These are phyloP conservation scores for Podaxis pistillaris DNA, from an alignment of 768 basidiomycete genomes.

Conservation along the genomic window DNA sequence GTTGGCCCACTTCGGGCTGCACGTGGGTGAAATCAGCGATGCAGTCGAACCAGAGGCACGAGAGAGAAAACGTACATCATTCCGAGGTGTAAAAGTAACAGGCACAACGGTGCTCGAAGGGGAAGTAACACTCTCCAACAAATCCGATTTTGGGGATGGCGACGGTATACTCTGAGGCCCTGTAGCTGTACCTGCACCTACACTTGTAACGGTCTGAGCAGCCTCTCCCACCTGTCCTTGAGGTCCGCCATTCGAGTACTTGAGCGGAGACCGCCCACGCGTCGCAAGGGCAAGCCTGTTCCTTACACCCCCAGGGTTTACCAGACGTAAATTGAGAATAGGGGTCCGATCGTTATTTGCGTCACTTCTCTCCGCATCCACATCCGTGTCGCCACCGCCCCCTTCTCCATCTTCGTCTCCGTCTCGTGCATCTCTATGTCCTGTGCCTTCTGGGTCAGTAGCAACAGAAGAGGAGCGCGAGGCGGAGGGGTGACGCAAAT, in stretches of 20 bases:
- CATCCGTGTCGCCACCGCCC: constrained; percentile 5
- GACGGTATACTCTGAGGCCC: neutral
- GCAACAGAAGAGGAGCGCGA: constrained; percentile 16
- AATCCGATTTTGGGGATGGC: neutral
- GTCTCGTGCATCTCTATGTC: neutral
- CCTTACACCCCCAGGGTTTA: constrained; percentile 18
- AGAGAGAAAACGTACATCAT: neutral
- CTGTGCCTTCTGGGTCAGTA: neutral
- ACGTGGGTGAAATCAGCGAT: neutral
- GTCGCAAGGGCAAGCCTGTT: neutral
- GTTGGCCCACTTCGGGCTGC: neutral
- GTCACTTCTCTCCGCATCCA: neutral
- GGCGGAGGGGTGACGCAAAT: constrained; percentile 15
- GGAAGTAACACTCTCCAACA: neutral
- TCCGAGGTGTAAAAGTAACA: neutral
- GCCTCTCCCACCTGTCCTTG: neutral
- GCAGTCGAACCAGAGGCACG: neutral
- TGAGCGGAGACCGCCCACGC: constrained; percentile 8
- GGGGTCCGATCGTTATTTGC: constrained; percentile 5
- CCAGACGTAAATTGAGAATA: constrained; percentile 26
- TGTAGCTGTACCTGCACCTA: neutral
- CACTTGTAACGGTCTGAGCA: no score
- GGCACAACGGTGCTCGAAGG: constrained; percentile 5
- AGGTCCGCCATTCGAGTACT: neutral
- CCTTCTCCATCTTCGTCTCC: neutral